Evolutionary conservation across 140 eudicot species (phyloP).

Genomic region (Erigeron philadelphicus): DNA sequence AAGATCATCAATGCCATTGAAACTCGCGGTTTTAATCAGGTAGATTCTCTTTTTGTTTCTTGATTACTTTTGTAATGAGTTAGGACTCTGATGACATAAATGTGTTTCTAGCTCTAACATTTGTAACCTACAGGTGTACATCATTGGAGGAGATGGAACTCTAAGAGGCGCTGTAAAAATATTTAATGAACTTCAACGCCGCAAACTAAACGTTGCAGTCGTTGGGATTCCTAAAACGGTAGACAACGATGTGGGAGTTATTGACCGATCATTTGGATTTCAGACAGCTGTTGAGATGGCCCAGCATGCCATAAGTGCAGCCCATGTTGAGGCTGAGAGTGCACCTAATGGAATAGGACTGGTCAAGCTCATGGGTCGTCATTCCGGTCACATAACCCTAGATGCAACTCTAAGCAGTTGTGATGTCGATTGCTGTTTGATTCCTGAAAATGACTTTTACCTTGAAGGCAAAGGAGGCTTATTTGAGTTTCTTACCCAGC

Average conservation of each 20-base stretch:
- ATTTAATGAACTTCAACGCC: background rate
- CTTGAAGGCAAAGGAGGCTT: background rate
- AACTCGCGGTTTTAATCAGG: conserved; percentile 56
- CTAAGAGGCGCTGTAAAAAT: background rate
- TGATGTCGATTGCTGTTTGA: conserved; percentile 1
- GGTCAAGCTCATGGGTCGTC: background rate
- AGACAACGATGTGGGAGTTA: conserved; percentile 1
- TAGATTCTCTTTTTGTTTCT: conserved; percentile 4
- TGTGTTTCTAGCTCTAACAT: background rate
- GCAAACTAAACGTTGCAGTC: background rate
- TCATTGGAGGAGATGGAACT: conserved; percentile 1
- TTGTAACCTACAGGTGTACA: conserved; percentile 38
- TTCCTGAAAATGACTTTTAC: conserved; percentile 12
- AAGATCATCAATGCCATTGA: conserved; percentile 62
- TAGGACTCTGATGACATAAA: background rate
- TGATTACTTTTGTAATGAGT: no score
- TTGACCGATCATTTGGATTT: background rate
- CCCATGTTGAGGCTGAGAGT: background rate
- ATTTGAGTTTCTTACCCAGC: background rate
- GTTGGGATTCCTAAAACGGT: background rate
- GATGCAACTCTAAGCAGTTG: background rate
- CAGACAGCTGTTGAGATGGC: conserved; percentile 3
- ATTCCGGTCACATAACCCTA: background rate
- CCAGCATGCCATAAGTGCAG: background rate
- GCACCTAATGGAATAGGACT: background rate